Evolutionary conservation across 129 eudicot genomes (phyloP), one percentile per base, ranked within the genome.

Genomic region (Flaveria ramosissima): DNA sequence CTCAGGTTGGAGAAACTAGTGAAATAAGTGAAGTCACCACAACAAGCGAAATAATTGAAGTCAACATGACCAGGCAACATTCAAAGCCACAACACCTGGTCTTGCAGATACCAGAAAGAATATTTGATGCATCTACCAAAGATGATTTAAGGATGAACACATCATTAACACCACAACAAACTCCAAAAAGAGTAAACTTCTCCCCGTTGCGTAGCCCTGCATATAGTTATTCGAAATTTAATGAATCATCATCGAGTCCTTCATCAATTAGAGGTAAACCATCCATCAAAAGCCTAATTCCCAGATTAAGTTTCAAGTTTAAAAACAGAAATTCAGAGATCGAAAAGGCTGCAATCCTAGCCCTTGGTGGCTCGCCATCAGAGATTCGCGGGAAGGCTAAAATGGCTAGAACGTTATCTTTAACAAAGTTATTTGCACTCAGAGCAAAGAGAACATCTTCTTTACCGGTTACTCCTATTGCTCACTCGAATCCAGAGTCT

Each of bases 401-500:
- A 24, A 83, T 83, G 79, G 13, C 84, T 1, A 77, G 97, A 83
- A 86, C 90, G 1, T 80, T 84, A 68, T 91, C 99, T 32, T 68
- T 91, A 24, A 62, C 89, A 8, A 86, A 84, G 75, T 68, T 92
- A 42, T 91, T 95, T 53, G 69, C 89, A 41, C 66, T 84, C 16
- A 89, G 67, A 81, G 78, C 65, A 77, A 88, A 85, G 36, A 68
- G 83, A 76, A 84, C 90, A 41, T 73, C 94, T 43, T 95, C 99
- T 43, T 79, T 95, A 62, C 99, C 99, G 2, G 88, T 65, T 23
- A 82, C 92, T 23, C 97, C 95, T 51, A 86, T 92, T 70, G 73
- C 82, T 62, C 99, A 95, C 81, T 95, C 99, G 5, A 95, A 95
- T 79, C 99, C 95, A 2, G 96, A 88, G 79, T 95, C 99, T 53